Percentiles rank a stretch among this genome's conserved stretches.
These are phyloP conservation scores for Usnea hakonensis DNA, from an alignment of 495 filamentous ascomycete genomes.

Conservation along the genomic window DNA sequence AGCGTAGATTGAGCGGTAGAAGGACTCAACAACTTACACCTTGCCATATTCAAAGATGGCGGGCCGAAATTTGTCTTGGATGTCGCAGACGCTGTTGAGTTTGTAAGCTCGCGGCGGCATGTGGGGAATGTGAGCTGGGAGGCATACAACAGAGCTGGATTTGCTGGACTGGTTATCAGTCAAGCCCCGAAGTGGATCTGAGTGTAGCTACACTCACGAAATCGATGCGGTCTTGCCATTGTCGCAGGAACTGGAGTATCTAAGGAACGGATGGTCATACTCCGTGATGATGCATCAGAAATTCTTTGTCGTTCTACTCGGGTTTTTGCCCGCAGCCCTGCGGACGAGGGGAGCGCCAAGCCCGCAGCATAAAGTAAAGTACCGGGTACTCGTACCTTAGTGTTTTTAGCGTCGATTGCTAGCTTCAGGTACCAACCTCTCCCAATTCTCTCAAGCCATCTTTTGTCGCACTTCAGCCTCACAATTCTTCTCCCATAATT, in stretches of 20 bases:
- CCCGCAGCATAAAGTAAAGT: too few relatives aligned
- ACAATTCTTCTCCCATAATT: neutral
- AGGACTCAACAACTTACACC: constrained; percentile 44
- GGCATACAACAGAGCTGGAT: constrained; percentile 62
- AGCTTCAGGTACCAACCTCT: constrained; percentile 6
- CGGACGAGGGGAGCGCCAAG: constrained; percentile 9
- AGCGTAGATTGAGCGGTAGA: neutral
- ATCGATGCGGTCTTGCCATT: constrained; percentile 29
- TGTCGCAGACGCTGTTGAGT: constrained; percentile 71
- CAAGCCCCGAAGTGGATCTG: neutral
- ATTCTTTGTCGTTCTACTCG: neutral
- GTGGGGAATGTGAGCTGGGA: neutral
- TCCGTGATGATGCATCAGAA: neutral
- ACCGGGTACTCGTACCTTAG: too few relatives aligned
- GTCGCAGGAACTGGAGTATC: neutral
- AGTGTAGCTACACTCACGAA: constrained; percentile 33
- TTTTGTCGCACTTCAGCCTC: neutral
- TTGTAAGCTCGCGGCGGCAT: constrained; percentile 9
- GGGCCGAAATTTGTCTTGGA: constrained; percentile 86
- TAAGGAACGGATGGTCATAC: neutral
- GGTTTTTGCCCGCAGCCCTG: constrained; percentile 6
- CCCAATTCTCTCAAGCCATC: constrained; percentile 2
- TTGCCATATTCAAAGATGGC: constrained; percentile 77
- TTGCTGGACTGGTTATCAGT: constrained; percentile 38
- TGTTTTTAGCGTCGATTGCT: neutral